These are phyloP conservation scores for Sugiyamaella marilandica DNA, from an alignment of 805 yeast genomes.

Conservation along the genomic window DNA sequence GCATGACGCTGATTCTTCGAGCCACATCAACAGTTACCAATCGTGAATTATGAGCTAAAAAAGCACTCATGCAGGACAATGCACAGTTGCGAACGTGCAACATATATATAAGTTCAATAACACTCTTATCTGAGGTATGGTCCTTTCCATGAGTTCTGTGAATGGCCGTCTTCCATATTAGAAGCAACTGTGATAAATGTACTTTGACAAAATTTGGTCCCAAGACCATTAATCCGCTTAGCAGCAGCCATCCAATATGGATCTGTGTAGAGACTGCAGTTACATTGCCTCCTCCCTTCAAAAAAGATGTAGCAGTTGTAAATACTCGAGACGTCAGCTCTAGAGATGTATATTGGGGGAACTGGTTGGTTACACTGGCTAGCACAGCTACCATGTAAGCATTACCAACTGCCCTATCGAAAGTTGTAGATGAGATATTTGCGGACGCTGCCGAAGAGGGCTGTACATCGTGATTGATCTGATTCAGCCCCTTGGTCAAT, in stretches of 20 bases:
- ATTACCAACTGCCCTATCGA: constrained; percentile 25
- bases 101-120: constrained; percentile 34
- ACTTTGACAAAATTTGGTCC: constrained; percentile 51
- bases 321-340: constrained; percentile 43
- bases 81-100: constrained; percentile 55
- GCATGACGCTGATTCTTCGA: constrained; percentile 43
- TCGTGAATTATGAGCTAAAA: constrained; percentile 37
- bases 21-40: constrained; percentile 41
- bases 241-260: constrained; percentile 56
- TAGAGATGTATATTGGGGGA: constrained; percentile 40
- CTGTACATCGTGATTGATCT: constrained; percentile 22
- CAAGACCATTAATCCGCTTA: constrained; percentile 60
- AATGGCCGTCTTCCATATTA: constrained; percentile 59
- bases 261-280: constrained; percentile 34
- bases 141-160: constrained; percentile 41
- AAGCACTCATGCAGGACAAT: constrained; percentile 52
- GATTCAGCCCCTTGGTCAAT: constrained; percentile 19
- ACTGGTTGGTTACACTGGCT: constrained; percentile 24
- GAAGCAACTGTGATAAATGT: constrained; percentile 54
- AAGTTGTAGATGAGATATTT: constrained; percentile 16
- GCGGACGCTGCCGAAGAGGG: constrained; percentile 1
- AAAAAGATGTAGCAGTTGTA: constrained; percentile 40
- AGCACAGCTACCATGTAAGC: constrained; percentile 28
- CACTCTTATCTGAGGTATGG: constrained; percentile 35
- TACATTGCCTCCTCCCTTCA: constrained; percentile 34